Base-by-base conservation (phyloP, 2,329 filamentous ascomycete genomes). In the Daldinia sp. region DNA sequence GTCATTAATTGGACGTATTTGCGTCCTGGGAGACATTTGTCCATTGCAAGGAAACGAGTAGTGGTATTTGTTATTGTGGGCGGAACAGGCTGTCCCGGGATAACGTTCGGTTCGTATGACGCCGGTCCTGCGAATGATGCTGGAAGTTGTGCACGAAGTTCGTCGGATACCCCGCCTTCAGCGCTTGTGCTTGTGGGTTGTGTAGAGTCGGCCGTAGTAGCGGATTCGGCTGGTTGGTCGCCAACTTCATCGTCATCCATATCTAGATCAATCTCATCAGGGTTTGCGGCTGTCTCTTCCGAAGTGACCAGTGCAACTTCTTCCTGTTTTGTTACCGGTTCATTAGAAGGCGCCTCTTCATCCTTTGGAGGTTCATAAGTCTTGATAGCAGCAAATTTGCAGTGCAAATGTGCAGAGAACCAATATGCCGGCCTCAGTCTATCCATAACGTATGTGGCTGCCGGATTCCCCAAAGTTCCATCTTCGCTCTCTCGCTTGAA, bases 341-440 rank as follows among this genome's bases (percentile, higher is more conserved):
- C 28, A 4, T 67, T 59, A 2, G 72, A 65, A 9, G 65, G 46
- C 6, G 51, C 15, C 23, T 71, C 50, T 1, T 60, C 23, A 5
- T 85, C 75, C 54, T 57, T 58, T 23, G 77, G 73, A 1, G 74
- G 60, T 1, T 79, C 71, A 64, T 89, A 90, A n/a, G 70, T 82
- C 77, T 87, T 91, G 70, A 89, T 78, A 0, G 94, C 96, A 0
- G 90, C 81, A 78, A 92, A 98, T 77, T 95, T 97, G 82, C 92
- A 90, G 80, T 99, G 96, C 81, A 98, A 81, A 80, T 99, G 96
- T 2, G 94, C 96, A 41, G 92, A 91, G 78, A 98, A 98, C 96
- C 96, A 99, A 78, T 93, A 91, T 0, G 87, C 86, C 9, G 96
- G 96, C 59, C 93, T 86, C 59, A 99, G 80, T 33, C 92, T 87